Evolutionary conservation across 2,329 filamentous ascomycete genomes (phyloP), one percentile per base, ranked within the genome.

Genomic region (Xylaria multiplex): DNA sequence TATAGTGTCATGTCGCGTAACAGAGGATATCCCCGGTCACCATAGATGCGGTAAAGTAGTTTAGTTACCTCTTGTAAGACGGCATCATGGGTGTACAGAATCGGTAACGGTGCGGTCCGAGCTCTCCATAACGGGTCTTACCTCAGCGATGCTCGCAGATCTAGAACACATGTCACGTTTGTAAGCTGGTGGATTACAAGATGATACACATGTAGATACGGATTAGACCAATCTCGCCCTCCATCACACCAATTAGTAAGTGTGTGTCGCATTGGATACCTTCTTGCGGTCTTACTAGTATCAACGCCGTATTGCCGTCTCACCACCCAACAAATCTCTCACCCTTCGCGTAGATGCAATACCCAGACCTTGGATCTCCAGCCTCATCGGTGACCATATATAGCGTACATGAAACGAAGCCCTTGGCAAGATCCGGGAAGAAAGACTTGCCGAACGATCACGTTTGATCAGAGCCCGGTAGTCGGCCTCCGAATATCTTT

Each of bases 31-130:
- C 35, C 43, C 45, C 43, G 19, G 32, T 35, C 19, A 14, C 16
- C 49, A 52, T 11, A 11, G 35, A 40, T 40, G 13, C 13, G 8
- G 3, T 35, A 40, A n/a, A 27, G 48, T 54, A 62, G 24, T 57
- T 9, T 27, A 27, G 27, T 27, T 27, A 2, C 27, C 27, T 27
- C n/a, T 24, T 52, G 37, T 55, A n/a, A 22, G 50, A 64, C 22
- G n/a, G 9, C n/a, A 19, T 14, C 30, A 42, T 22, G 19, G 32
- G n/a, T n/a, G 37, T 16, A 48, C 37, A 50, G 32, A 14, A 32
- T 40, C n/a, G 37, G 61, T 42, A 65, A 52, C 27, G 35, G 30
- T 50, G 54, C 46, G 40, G 63, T 62, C 63, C 53, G 40, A 65
- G 45, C 56, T 24, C 30, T 30, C 32, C 32, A 49, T 49, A 49